Evolutionary conservation across 2,329 filamentous ascomycete species (phyloP).

Genomic region (Phoma sp.): DNA sequence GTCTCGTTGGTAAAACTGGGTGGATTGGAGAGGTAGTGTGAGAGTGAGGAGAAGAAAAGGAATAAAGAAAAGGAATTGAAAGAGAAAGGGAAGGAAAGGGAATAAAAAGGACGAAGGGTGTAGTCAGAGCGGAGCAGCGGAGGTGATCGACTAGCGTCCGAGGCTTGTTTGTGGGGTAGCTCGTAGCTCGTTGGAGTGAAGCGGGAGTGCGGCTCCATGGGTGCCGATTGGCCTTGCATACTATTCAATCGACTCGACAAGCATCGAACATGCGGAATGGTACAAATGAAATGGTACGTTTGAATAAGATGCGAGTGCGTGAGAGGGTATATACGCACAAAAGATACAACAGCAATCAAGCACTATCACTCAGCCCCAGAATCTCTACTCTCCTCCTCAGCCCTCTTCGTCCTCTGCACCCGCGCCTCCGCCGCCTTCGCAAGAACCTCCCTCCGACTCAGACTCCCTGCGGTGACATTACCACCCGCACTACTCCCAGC

Average conservation of each 20-base stretch:
- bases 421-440: constrained; percentile 77
- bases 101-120: too few species aligned
- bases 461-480: constrained; percentile 48
- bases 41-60: neutral
- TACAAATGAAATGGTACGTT: too few species aligned
- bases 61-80: neutral
- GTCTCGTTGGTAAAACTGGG: neutral
- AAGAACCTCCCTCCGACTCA: constrained; percentile 76
- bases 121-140: constrained; percentile 22
- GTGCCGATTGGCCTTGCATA: constrained; percentile 14
- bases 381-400: constrained; percentile 46
- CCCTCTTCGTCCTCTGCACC: constrained; percentile 59
- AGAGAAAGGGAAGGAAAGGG: too few species aligned
- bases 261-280: too few species aligned
- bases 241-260: too few species aligned
- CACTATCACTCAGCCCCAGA: neutral
- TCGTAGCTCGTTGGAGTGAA: neutral
- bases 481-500: constrained; percentile 24
- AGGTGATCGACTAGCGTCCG: constrained; percentile 20
- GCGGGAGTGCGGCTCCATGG: neutral
- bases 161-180: constrained; percentile 25
- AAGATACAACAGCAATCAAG: too few species aligned
- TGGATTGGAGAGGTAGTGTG: too few species aligned
- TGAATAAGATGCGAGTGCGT: too few species aligned
- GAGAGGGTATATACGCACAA: constrained; percentile 3